Evolutionary conservation across 1,284 basidiomycete species (phyloP).

Genomic region (Austropuccinia psidii): DNA sequence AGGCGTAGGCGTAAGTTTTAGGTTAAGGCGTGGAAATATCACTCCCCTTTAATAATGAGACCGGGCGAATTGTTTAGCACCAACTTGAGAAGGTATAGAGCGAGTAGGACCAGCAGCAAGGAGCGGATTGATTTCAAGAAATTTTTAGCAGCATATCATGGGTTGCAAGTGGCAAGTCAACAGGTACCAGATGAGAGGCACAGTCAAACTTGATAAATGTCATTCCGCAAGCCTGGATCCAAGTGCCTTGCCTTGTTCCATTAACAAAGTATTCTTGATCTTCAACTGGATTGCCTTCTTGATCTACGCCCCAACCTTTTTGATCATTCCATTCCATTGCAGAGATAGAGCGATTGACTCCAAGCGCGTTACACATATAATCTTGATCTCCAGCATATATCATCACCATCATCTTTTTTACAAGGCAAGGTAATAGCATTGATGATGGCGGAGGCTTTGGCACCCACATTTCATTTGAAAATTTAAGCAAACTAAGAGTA

Average conservation of each 20-base stretch:
- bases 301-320: conserved; percentile 60
- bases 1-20: no score
- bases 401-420: conserved; percentile 70
- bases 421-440: conserved; percentile 66
- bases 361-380: conserved; percentile 61
- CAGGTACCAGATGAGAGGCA: conserved; percentile 58
- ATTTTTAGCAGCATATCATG: conserved; percentile 98
- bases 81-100: conserved; percentile 66
- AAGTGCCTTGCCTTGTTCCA: conserved; percentile 71
- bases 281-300: neutral
- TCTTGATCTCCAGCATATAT: conserved; percentile 94
- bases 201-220: conserved; percentile 60
- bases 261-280: conserved; percentile 64
- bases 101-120: conserved; percentile 63
- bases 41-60: no score
- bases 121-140: conserved; percentile 81
- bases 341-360: conserved; percentile 27
- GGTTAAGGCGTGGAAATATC: no score
- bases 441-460: conserved; percentile 62
- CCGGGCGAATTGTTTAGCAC: no score
- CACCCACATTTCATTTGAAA: conserved; percentile 13
- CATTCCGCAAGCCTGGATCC: conserved; percentile 77
- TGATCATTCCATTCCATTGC: conserved; percentile 5
- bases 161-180: conserved; percentile 73
- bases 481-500: no score